phyloP scores from a whole-genome alignment of 2,329 filamentous ascomycete genomes.

The Aureobasidium melanogenum region DNA sequence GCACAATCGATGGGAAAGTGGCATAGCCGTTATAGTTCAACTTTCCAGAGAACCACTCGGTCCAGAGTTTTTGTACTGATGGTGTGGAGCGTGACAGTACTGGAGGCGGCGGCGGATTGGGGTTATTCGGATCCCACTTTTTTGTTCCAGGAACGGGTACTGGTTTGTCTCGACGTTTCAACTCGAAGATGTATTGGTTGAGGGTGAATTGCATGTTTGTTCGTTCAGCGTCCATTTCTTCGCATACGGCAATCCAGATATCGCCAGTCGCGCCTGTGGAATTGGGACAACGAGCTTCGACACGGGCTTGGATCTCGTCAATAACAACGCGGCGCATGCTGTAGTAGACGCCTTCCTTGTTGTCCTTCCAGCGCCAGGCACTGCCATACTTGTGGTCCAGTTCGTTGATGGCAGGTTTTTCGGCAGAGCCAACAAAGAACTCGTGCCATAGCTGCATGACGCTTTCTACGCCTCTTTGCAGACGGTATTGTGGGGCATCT shows the following conservation, averaged over 20 bases:
- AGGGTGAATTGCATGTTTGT: background rate
- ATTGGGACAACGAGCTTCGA: background rate
- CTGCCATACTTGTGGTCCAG: background rate
- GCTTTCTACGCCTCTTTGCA: background rate
- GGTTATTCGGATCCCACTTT: background rate
- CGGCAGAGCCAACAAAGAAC: background rate
- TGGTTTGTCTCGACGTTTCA: background rate
- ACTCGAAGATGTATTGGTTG: background rate
- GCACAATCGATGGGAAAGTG: background rate
- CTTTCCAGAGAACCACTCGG: background rate
- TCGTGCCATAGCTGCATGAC: background rate
- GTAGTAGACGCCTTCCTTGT: conserved; percentile 1
- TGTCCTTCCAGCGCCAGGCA: conserved; percentile 1
- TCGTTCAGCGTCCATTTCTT: conserved; percentile 1
- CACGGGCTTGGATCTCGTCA: background rate
- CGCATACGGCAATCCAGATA: background rate
- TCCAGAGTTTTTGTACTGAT: background rate
- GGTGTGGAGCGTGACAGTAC: background rate
- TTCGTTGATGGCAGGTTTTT: background rate
- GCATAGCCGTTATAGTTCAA: background rate
- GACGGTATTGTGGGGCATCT: background rate
- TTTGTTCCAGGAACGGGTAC: background rate
- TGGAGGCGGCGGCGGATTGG: background rate
- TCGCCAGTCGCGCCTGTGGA: background rate
- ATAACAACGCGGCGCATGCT: conserved; percentile 3